Base-by-base conservation (phyloP, 139 green algal genomes). In the Volvox africanus region DNA sequence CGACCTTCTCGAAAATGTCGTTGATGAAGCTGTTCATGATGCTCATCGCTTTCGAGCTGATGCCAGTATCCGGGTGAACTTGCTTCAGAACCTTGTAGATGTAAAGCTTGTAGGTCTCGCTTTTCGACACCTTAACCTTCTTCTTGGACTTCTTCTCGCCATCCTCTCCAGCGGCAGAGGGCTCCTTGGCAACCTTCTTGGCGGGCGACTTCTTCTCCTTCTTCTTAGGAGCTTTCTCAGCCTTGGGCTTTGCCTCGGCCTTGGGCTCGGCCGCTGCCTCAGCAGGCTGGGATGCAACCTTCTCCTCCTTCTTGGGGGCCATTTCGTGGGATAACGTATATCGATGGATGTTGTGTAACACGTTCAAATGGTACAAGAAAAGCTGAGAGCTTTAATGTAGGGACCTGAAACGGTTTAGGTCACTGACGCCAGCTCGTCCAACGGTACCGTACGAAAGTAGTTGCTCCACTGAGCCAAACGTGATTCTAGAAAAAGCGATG, bases 71-170 rank as follows among this genome's bases (percentile, higher is more conserved):
- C 75, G 98, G 98, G 96, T 99, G 98, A 91, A 99, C 97, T 89
- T 94, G 87, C 87, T 94, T 98, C 35, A 97, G 93, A 81, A 99
- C 97, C 96, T 99, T 99, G 97, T 99, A 99, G 95, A 99, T 99
- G 96, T 99, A 99, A 85, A 99, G 98, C 96, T 99, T 99, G 97
- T 99, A 99, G 85, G 96, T 98, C 95, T 99, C 97, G 93, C 19
- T 26, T 26, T 69, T 50, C 5, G 80, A 21, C 26, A 37, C 11
- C 80, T 86, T 86, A 11, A 30, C 32, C n/a, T 50, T 35, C 81
- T 87, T 76, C 61, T 87, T 75, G 28, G 35, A 32, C n/a, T 76
- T 69, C 81, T 87, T 76, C 28, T 87, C 81, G 30, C 81, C 61
- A 69, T 87, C 61, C 0, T 18, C 81, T 28, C 33, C 33, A 28